Evolutionary conservation across 1,284 basidiomycete genomes (phyloP).

Genomic region (Cryptococcus neoformans): DNA sequence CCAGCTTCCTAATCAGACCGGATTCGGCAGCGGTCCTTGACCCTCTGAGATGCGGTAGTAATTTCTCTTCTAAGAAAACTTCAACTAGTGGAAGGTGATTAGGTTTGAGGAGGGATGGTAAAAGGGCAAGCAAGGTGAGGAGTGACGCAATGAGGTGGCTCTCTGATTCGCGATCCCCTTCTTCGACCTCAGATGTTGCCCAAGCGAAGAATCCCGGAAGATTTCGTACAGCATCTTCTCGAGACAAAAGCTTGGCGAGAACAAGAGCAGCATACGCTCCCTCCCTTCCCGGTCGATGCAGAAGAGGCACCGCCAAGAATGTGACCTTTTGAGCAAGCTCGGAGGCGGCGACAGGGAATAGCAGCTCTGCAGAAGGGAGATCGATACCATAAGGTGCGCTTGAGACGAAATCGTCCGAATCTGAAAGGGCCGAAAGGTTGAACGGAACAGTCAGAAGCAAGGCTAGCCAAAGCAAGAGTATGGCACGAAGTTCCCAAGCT

Average conservation of each 20-base stretch:
- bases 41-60: constrained; percentile 40
- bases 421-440: constrained; percentile 71
- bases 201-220: constrained; percentile 39
- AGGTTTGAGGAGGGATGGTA: constrained; percentile 34
- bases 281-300: constrained; percentile 44
- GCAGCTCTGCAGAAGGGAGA: constrained; percentile 65
- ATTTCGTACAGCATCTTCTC: constrained; percentile 36
- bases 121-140: constrained; percentile 35
- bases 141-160: constrained; percentile 34
- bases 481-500: constrained; percentile 78
- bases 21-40: constrained; percentile 35
- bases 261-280: constrained; percentile 45
- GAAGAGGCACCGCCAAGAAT: constrained; percentile 31
- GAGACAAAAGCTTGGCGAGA: constrained; percentile 43
- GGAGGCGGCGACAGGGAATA: constrained; percentile 61
- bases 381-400: constrained; percentile 55
- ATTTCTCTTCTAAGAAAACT: constrained; percentile 22
- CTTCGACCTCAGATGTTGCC: constrained; percentile 29
- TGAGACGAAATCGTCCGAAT: constrained; percentile 34
- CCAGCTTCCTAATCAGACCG: constrained; percentile 45
- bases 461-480: constrained; percentile 86
- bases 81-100: constrained; percentile 34
- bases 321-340: constrained; percentile 59
- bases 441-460: constrained; percentile 95
- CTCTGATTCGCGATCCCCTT: constrained; percentile 37